Base-by-base conservation (phyloP, 169 alveolate genomes). In the Plasmodium sp. region DNA sequence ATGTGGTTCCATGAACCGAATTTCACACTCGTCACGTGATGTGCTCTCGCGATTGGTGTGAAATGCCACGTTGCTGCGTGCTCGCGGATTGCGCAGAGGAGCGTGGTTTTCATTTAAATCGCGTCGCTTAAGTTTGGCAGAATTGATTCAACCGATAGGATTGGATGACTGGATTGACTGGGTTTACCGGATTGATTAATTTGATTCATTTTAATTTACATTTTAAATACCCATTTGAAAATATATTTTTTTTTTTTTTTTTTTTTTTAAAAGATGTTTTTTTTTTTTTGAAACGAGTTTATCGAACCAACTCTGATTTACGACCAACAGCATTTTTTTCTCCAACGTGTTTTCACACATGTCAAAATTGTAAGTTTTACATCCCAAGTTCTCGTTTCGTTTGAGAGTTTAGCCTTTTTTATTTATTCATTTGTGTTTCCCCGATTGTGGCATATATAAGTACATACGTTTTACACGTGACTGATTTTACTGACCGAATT, bases 1-100 rank as follows among this genome's bases (percentile, higher is more conserved):
- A 67, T 67, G 77, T 67, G 77, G 43, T 67, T 67, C 77, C 77
- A 67, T 67, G 31, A 67, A 67, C 39, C 43, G 77, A 67, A 67
- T 67, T 67, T 27, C 39, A 27, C 77, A 67, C 14, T 67, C 18
- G 34, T 22, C 43, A 67, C 77, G 77, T 67, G 9, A 22, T 67
- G 62, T 67, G n/a, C 77, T 27, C 39, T 1, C 2, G 39, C n/a
- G 77, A 67, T 67, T 31, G 7, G 27, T n/a, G 41, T 67, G 5
- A 67, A 67, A 67, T 27, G 36, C 77, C 43, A 27, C 43, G 16
- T 67, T 67, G 0, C n/a, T 67, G 34, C 39, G 43, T 31, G 12
- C 43, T 31, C 43, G 41, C n/a, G 43, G 16, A 27, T 10, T 27
- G n/a, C n/a, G 6, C 6, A 67, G 14, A 27, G 77, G 77, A 5